These are phyloP conservation scores for Microbotryum lychnidis-dioicae DNA, from an alignment of 1,284 basidiomycete genomes.

Conservation along the genomic window DNA sequence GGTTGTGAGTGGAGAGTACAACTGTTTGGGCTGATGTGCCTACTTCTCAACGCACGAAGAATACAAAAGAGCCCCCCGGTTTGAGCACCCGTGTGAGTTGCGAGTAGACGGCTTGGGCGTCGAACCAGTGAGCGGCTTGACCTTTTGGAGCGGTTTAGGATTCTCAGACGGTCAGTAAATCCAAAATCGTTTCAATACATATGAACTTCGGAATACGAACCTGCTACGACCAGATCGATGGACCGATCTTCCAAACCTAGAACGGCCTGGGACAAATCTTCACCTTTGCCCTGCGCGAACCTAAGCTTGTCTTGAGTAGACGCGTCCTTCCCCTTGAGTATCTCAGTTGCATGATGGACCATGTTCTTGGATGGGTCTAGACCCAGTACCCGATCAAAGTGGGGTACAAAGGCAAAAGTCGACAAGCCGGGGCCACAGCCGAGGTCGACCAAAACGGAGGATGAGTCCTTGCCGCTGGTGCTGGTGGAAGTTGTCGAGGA, in stretches of 20 bases:
- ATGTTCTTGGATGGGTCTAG: conserved; percentile 66
- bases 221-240: conserved; percentile 67
- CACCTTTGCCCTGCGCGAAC: conserved; percentile 38
- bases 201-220: conserved; percentile 41
- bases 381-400: conserved; percentile 57
- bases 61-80: conserved; percentile 61
- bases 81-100: conserved; percentile 58
- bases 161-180: neutral
- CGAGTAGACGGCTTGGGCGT: conserved; percentile 63
- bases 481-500: too few relatives aligned
- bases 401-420: conserved; percentile 14
- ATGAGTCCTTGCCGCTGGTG: too few relatives aligned
- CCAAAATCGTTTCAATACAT: neutral
- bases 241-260: conserved; percentile 49
- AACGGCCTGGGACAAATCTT: conserved; percentile 52
- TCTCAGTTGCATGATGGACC: conserved; percentile 55
- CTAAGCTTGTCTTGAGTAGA: conserved; percentile 38
- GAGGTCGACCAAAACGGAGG: conserved; percentile 19
- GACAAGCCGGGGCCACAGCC: conserved; percentile 33
- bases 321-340: conserved; percentile 31
- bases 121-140: conserved; percentile 81
- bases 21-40: neutral
- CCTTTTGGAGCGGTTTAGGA: conserved; percentile 44
- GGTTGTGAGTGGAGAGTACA: neutral
- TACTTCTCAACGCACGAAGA: conserved; percentile 54